phyloP scores from a whole-genome alignment of 768 basidiomycete genomes.

The Auriculariales sp. region DNA sequence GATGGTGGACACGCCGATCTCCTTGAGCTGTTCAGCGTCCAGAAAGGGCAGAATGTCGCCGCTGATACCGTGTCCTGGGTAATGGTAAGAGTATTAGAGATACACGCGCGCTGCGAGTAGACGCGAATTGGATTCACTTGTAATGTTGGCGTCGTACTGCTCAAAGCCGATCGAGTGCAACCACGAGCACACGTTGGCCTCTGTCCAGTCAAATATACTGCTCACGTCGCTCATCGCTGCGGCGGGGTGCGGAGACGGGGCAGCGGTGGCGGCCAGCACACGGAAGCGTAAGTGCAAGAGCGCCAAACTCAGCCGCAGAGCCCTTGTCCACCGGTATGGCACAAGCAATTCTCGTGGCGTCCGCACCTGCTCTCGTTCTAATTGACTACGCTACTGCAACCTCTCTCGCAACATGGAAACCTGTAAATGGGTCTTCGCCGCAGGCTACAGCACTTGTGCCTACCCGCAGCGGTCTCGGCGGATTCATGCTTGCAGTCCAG shows the following conservation, averaged over 20 bases:
- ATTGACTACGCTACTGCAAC: constrained; percentile 31
- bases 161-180: constrained; percentile 62
- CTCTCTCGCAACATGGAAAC: constrained; percentile 77
- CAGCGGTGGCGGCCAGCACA: too few species aligned
- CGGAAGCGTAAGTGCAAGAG: too few species aligned
- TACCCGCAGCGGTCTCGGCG: constrained; percentile 60
- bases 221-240: not conserved
- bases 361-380: not conserved
- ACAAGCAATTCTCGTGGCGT: not conserved
- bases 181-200: constrained; percentile 53
- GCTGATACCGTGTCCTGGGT: constrained; percentile 75
- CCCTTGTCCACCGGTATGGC: too few species aligned
- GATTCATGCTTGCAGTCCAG: constrained; percentile 72
- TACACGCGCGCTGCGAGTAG: not conserved
- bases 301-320: too few species aligned
- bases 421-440: constrained; percentile 46
- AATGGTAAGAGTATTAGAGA: constrained; percentile 4
- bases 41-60: constrained; percentile 81
- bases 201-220: constrained; percentile 21
- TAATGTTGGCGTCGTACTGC: constrained; percentile 72
- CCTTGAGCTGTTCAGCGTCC: constrained; percentile 72
- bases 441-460: constrained; percentile 58
- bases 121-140: constrained; percentile 34
- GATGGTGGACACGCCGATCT: constrained; percentile 76
- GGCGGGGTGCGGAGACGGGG: too few species aligned